Evolutionary conservation across 257 asterid genomes (phyloP), one percentile per base, ranked within the genome.

Genomic region (Solanum bulbocastanum): DNA sequence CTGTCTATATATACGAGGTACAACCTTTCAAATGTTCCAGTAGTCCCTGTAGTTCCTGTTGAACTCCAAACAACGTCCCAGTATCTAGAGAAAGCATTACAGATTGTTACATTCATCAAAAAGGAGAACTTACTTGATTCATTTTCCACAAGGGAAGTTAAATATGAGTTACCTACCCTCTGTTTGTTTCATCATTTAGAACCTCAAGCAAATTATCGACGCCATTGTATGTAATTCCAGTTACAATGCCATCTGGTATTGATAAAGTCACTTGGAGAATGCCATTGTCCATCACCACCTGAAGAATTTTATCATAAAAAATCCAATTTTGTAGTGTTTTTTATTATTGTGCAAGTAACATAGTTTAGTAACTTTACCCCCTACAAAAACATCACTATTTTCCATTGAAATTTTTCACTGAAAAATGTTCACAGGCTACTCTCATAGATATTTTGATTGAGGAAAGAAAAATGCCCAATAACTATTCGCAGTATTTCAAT

Each of bases 201-300:
- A 94, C 90, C 87, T 96, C 98, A 4, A 96, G 93, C 92, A 96
- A 89, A 88, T 95, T 95, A 37, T 94, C 97, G 8, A 95, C 91
- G 49, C 95, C 97, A 68, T 91, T 90, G 65, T 93, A 95, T 32
- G 86, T 88, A 73, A 95, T 93, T 86, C 94, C 94, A 71, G 84
- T 90, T 73, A 94, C 78, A 83, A 94, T 90, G 6, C 98, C 98
- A 44, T 93, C 98, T 20, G 98, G 98, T 88, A 93, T 92, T 49
- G 98, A 88, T 90, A 95, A 85, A 20, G 94, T 92, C 75, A 94
- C 92, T 88, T 94, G 94, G 27, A 94, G 88, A 23, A 93, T 91
- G 71, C 98, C 98, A 90, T 95, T 94, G 89, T 94, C 98, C 79
- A 95, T 88, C 87, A 93, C 92, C 75, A 94, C 94, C 98, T 95